phyloP scores from a whole-genome alignment of 2,329 filamentous ascomycete genomes.

The Beauveria varroae region DNA sequence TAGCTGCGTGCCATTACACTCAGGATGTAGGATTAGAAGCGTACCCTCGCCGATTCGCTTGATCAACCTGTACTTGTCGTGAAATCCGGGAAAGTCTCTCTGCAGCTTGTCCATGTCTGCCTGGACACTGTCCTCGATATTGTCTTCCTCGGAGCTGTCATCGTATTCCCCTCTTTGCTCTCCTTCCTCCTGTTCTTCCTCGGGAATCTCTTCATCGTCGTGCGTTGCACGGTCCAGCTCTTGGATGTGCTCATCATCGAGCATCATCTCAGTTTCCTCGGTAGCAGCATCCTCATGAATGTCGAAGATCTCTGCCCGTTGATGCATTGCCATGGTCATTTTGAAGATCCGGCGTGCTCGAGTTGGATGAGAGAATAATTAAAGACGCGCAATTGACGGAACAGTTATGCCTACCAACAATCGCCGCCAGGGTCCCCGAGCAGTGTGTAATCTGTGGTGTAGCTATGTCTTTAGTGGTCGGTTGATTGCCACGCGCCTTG shows the following conservation, averaged over 20 bases:
- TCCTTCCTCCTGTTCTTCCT: conserved; percentile 27
- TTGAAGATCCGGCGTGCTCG: background rate
- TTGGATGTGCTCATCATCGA: conserved; percentile 28
- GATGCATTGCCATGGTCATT: conserved; percentile 18
- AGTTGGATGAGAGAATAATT: conserved; percentile 8
- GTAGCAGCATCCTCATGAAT: conserved; percentile 45
- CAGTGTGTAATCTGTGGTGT: background rate
- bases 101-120: conserved; percentile 86
- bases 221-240: conserved; percentile 19
- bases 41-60: conserved; percentile 95
- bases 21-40: conserved; percentile 9
- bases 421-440: background rate
- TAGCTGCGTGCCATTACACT: conserved; percentile 11
- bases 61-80: conserved; percentile 77
- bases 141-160: conserved; percentile 50
- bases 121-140: conserved; percentile 60
- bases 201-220: conserved; percentile 20
- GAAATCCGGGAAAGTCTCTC: conserved; percentile 75
- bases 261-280: conserved; percentile 43
- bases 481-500: conserved; percentile 3
- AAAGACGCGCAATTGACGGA: background rate
- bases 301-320: conserved; percentile 31
- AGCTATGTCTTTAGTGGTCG: background rate
- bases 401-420: background rate
- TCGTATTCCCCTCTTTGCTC: conserved; percentile 31